A percentile compares a stretch with the other conserved stretches of the same genome.
Evolutionary conservation across 2,329 filamentous ascomycete genomes (phyloP).

Genomic region (Neurospora sp.): DNA sequence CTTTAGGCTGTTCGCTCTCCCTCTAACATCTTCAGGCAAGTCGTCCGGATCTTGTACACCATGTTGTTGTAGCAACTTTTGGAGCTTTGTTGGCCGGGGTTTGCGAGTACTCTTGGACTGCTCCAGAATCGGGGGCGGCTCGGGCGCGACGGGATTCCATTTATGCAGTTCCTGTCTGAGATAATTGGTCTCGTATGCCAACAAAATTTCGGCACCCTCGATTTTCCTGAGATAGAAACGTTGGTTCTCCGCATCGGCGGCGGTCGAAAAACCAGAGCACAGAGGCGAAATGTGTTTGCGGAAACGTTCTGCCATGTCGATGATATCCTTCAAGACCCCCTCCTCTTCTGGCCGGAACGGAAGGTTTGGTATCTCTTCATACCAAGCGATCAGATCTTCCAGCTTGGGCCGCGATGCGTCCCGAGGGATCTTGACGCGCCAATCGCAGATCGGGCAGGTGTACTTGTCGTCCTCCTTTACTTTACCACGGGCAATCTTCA

Average conservation of each 20-base stretch:
- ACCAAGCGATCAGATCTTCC: slow-evolving; percentile 76
- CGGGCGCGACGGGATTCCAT: slow-evolving; percentile 81
- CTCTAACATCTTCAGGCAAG: slow-evolving; percentile 70
- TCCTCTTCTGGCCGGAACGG: slow-evolving; percentile 97
- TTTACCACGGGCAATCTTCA: slow-evolving; percentile 95
- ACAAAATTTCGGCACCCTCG: slow-evolving; percentile 87
- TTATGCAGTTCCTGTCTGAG: slow-evolving; percentile 93
- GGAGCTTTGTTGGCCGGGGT: slow-evolving; percentile 89
- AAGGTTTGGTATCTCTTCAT: slow-evolving; percentile 67
- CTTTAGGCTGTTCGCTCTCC: slow-evolving; percentile 64
- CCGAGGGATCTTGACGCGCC: slow-evolving; percentile 90
- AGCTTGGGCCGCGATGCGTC: slow-evolving; percentile 93
- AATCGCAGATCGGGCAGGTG: slow-evolving; percentile 96
- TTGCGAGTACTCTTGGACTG: slow-evolving; percentile 88
- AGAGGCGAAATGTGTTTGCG: slow-evolving; percentile 70
- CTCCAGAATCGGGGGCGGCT: slow-evolving; percentile 76
- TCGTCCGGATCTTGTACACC: slow-evolving; percentile 87
- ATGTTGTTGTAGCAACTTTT: slow-evolving; percentile 83
- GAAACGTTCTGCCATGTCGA: slow-evolving; percentile 76
- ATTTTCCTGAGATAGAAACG: slow-evolving; percentile 96
- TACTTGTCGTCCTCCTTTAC: slow-evolving; percentile 98
- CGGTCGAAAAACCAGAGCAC: slow-evolving; percentile 69
- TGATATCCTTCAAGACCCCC: slow-evolving; percentile 72
- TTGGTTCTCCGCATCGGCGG: slow-evolving; percentile 79
- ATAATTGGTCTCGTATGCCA: slow-evolving; percentile 93